Percentiles rank a stretch among this genome's conserved stretches.
phyloP scores from a whole-genome alignment of 2,329 filamentous ascomycete species.

The Sclerotiophoma versabilis region DNA sequence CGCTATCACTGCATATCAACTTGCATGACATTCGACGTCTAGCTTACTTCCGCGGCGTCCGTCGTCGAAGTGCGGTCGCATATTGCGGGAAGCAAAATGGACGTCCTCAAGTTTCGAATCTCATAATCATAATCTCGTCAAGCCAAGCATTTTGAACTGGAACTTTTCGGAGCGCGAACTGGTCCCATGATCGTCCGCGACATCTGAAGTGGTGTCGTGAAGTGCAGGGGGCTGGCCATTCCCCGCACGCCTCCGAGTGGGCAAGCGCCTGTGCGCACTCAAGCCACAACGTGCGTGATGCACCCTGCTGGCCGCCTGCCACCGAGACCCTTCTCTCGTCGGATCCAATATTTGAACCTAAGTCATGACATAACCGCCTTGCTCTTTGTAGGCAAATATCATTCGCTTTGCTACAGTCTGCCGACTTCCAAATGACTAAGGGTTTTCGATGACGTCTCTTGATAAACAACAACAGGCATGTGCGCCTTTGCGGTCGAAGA shows the following conservation, averaged over 20 bases:
- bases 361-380: conserved; percentile 16
- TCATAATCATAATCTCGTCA: background rate
- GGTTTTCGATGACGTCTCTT: conserved; percentile 2
- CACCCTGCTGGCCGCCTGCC: conserved; percentile 4
- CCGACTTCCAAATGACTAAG: background rate
- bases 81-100: conserved; percentile 5
- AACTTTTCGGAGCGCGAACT: conserved; percentile 3
- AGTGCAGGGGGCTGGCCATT: conserved; percentile 3
- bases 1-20: conserved; percentile 17
- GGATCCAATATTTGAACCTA: background rate
- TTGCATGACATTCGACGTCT: conserved; percentile 12
- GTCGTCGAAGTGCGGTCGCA: background rate
- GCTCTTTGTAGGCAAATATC: background rate
- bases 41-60: background rate
- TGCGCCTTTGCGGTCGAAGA: background rate
- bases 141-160: background rate
- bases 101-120: background rate
- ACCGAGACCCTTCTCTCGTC: background rate
- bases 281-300: conserved; percentile 14
- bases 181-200: conserved; percentile 13
- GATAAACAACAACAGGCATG: background rate
- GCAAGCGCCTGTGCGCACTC: background rate
- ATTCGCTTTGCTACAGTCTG: background rate
- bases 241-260: conserved; percentile 12
- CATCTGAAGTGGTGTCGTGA: conserved; percentile 15